Base-by-base conservation (phyloP, 352 stramenopile genomes). In the Phytophthora sansomeana region DNA sequence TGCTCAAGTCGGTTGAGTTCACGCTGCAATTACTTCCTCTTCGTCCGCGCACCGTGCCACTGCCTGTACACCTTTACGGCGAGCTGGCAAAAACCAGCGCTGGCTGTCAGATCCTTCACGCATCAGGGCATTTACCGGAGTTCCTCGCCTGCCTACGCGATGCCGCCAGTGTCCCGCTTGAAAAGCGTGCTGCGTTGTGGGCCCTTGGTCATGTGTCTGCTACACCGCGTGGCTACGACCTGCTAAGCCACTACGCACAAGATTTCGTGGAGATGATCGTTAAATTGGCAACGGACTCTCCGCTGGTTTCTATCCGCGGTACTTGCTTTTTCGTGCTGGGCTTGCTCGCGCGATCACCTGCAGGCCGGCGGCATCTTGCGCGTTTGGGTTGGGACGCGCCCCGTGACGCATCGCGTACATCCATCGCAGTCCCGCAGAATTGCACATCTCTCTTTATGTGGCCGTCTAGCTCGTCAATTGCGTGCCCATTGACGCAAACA, bases 1-100 rank as follows among this genome's bases (percentile, higher is more conserved):
- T 87, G 71, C 86, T 96, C n/a, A 95, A 96, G 64, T 95, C 87
- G 19, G 87, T 96, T 21, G 89, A 96, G 60, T 96, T 96, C 60
- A 96, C 89, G 11, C 71, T 96, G 2, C 87, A 96, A 58, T 67
- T 96, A 11, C 68, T 96, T 19, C 89, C 89, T 7, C 66, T 93
- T 53, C 85, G 88, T 39, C 86, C 89, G 21, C 84, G 87, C 5
- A 87, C 86, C 1, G 89, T 96, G 21, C 85, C 87, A 10, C 70
- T 96, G 5, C 89, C 89, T 5, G 87, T 89, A 6, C 89, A 96
- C 54, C 41, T 96, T 28, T 96, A 96, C 50, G 89, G 89, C 6
- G 89, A 96, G 38, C 72, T 96, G 9, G 87, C 85, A 17, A 96
- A 96, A 67, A 96, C 89, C 0, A 90, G 75, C 39, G 74, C 83